Base-by-base conservation (phyloP, 306 rosid species). In the Amphicarpaea edgeworthii region DNA sequence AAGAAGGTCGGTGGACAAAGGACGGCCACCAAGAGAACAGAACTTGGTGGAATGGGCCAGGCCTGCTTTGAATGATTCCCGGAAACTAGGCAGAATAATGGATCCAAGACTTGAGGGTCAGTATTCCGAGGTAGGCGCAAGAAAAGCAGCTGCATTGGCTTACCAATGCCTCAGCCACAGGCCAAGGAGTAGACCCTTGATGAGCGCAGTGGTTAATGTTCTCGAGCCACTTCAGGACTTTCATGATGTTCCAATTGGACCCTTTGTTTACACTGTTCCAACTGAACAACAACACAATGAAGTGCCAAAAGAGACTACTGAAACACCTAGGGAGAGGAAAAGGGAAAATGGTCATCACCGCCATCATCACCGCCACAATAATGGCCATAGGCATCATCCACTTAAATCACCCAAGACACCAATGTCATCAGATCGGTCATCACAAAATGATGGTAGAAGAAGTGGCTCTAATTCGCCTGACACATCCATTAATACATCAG, bases 141-240 rank as follows among this genome's bases (percentile, higher is more conserved):
- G 77, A 71, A 92, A 89, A 64, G 98, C 97, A 0, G 99, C 99
- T 1, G 87, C 98, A 80, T 83, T 96, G 83, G 99, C 99, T 26
- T 90, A 85, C 57, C 96, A 60, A 75, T 96, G 99, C 73, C 79
- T 96, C 6, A 96, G 99, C 88, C 89, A 96, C 77, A 79, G 98
- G 54, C 97, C 97, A 4, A 92, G 88, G 73, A 87, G 81, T 8
- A 81, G 99, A 19, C 98, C 99, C 2, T 32, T 91, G 11, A 96
- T 96, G 86, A 82, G 85, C 24, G 76, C 81, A 0, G 99, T 96
- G 45, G 98, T 96, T 28, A 76, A 83, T 19, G 87, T 86, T 21
- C 74, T 96, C 8, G 98, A 82, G 51, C 93, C 99, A 1, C 97
- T 96, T 26, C 72, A 92, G 76, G 90, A 92, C 53, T 90, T 79